Percentiles rank a stretch among this genome's conserved stretches.
Conservation (phyloP, 805 yeast genomes). For the Wickerhamiella azyma region DNA sequence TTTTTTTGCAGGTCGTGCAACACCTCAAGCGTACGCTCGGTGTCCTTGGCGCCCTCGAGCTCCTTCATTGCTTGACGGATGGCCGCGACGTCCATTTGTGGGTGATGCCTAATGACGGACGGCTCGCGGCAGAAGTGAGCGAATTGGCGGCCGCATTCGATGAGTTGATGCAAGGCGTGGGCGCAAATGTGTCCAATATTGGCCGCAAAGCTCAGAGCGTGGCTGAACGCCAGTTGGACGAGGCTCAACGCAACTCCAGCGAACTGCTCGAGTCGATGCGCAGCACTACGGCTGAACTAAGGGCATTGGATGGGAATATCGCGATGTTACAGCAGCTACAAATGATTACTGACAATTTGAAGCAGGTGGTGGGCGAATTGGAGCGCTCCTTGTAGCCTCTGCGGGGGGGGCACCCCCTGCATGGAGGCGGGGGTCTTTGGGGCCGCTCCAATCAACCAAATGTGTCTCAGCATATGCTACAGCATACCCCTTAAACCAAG, state of each 20-base stretch:
- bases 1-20: slow-evolving; percentile 52
- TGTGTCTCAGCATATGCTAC: no score
- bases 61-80: slow-evolving; percentile 31
- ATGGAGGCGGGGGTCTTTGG: no score
- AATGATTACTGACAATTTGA: background rate
- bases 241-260: background rate
- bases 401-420: no score
- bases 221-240: background rate
- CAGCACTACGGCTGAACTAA: background rate
- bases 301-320: background rate
- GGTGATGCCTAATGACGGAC: slow-evolving; percentile 2
- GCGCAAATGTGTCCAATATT: background rate
- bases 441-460: no score
- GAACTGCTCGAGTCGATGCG: background rate
- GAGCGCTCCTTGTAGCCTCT: background rate
- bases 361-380: slow-evolving; percentile 4
- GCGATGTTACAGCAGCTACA: slow-evolving; percentile 4
- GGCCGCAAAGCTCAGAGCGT: background rate
- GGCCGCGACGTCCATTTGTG: slow-evolving; percentile 18
- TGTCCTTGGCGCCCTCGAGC: slow-evolving; percentile 59
- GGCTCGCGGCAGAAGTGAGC: background rate
- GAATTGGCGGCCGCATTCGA: slow-evolving; percentile 4
- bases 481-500: no score
- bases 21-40: slow-evolving; percentile 52
- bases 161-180: background rate